Evolutionary conservation across 192 early-diverging fungal species (phyloP), one percentile per base, ranked within the genome.

Genomic region (Pilobolus umbonatus): DNA sequence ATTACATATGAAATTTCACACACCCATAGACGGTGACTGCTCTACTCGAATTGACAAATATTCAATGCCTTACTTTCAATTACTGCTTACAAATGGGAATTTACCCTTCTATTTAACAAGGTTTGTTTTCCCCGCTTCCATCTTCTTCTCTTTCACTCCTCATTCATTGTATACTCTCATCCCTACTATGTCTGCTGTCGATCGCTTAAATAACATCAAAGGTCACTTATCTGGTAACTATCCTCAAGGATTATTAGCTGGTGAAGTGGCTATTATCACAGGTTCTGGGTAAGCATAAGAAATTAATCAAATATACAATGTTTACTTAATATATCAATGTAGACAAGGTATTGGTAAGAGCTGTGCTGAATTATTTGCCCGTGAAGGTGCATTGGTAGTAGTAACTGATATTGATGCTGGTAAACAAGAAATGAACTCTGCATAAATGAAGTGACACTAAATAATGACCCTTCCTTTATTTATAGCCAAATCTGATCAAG

Each of bases 331-430:
- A 28, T 45, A n/a, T 30, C 35, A 25, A 47, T 22, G 28, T 61
- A 80, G 79, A 42, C 79, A 78, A 56, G 95, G 95, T 26, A 83
- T 98, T 66, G 95, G 95, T 29, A 82, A 90, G 42, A 91, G 90
- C 21, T 92, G 93, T 60, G 92, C 95, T 28, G 78, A 82, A 21
- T 75, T 92, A 58, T 93, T 96, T 79, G 92, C 83, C 43, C 89
- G 86, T 66, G 78, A 83, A 34, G 95, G 95, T 57, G 95, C 95
- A 39, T 72, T 75, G 40, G 91, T 98, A 28, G 95, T 98, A 26
- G 89, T 98, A 64, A 98, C 94, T 57, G 95, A 98, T 46, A 82
- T 96, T 60, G 93, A 93, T 65, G 77, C 69, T 64, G 67, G 67
- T 69, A 75, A 69, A 57, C 50, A 53, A 34, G 24, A 12, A 28